Conservation (phyloP, 2,329 filamentous ascomycete genomes). For the Fusarium penzigii region DNA sequence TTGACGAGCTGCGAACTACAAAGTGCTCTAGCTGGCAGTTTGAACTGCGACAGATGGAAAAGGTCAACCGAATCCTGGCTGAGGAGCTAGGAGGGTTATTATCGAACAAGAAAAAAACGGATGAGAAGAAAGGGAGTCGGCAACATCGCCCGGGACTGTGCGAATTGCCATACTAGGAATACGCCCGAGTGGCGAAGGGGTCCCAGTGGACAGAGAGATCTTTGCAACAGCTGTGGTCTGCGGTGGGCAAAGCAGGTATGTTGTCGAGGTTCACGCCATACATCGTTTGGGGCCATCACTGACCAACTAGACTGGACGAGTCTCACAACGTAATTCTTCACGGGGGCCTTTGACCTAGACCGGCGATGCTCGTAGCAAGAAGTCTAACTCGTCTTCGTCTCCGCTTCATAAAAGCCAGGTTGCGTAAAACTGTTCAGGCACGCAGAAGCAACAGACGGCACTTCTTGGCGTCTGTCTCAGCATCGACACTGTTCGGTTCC, state of each 20-base stretch:
- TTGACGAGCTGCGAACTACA: slow-evolving; percentile 89
- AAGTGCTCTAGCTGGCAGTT: slow-evolving; percentile 95
- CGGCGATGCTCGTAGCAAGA: slow-evolving; percentile 51
- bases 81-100: slow-evolving; percentile 84
- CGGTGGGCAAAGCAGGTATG: slow-evolving; percentile 94
- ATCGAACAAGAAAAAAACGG: slow-evolving; percentile 86
- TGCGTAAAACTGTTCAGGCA: no score
- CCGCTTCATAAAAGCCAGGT: slow-evolving; percentile 53
- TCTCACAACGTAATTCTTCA: slow-evolving; percentile 60
- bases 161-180: slow-evolving; percentile 85
- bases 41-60: slow-evolving; percentile 90
- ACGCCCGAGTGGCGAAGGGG: slow-evolving; percentile 95
- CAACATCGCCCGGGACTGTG: slow-evolving; percentile 82
- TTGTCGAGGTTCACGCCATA: slow-evolving; percentile 12
- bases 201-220: slow-evolving; percentile 86
- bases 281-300: slow-evolving; percentile 2
- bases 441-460: no score
- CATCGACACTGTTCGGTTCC: no score
- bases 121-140: slow-evolving; percentile 88
- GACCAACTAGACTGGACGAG: slow-evolving; percentile 52
- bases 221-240: slow-evolving; percentile 94
- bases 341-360: slow-evolving; percentile 49
- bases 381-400: slow-evolving; percentile 57
- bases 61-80: slow-evolving; percentile 80
- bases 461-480: no score